These are phyloP conservation scores for Verticillium zaregamsianum DNA, from an alignment of 2,329 filamentous ascomycete genomes.

Conservation along the genomic window DNA sequence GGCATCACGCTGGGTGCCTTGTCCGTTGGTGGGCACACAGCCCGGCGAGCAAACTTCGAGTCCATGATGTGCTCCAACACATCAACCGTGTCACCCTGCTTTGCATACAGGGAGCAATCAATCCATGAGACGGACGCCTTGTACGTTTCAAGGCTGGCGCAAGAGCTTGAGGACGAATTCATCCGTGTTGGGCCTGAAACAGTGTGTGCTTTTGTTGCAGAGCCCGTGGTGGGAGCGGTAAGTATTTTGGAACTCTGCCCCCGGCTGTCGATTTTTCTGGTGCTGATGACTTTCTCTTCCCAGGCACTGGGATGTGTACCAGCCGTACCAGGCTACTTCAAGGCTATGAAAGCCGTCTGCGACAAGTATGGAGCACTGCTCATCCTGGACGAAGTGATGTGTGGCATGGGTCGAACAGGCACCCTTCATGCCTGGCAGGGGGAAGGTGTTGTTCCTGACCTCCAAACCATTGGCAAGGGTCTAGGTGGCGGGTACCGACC, in stretches of 20 bases:
- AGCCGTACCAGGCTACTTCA: conserved; percentile 47
- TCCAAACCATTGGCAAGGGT: conserved; percentile 56
- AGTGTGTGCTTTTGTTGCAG: conserved; percentile 51
- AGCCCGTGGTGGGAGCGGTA: conserved; percentile 70
- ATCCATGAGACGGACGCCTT: conserved; percentile 43
- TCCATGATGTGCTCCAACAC: conserved; percentile 54
- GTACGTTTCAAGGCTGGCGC: conserved; percentile 50
- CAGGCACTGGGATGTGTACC: conserved; percentile 40
- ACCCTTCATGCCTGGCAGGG: conserved; percentile 62
- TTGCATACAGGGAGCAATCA: conserved; percentile 49
- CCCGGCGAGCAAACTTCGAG: conserved; percentile 58
- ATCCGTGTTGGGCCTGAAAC: conserved; percentile 37
- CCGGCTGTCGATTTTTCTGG: background rate
- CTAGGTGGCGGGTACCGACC: conserved; percentile 53
- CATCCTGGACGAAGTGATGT: conserved; percentile 63
- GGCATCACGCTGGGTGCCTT: conserved; percentile 67
- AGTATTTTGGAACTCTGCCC: conserved; percentile 12
- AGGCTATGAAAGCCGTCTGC: conserved; percentile 49
- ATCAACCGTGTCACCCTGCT: conserved; percentile 62
- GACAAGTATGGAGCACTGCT: conserved; percentile 50
- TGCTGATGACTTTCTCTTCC: background rate
- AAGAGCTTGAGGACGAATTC: conserved; percentile 45
- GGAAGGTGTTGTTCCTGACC: conserved; percentile 45
- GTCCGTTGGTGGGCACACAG: conserved; percentile 57
- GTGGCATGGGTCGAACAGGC: conserved; percentile 58